These are phyloP conservation scores for rapeseed (Brassica napus) DNA, from an alignment of 345 rosid species.

Conservation along the genomic window DNA sequence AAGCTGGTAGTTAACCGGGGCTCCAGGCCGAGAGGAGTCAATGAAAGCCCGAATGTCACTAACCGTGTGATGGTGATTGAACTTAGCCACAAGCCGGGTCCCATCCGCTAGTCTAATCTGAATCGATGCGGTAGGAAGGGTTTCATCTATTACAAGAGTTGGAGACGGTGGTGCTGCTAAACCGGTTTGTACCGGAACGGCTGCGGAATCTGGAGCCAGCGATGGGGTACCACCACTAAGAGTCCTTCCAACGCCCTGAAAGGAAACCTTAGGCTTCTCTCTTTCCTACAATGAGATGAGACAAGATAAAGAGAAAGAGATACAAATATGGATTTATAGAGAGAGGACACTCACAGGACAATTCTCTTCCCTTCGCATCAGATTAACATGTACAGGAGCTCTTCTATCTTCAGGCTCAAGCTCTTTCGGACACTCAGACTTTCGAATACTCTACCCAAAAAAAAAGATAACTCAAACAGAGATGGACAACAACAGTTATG, in stretches of 20 bases:
- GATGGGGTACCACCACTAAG: conserved; percentile 49
- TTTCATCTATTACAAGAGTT: conserved; percentile 58
- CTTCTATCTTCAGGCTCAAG: conserved; percentile 92
- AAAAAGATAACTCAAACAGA: conserved; percentile 11
- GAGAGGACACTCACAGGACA: conserved; percentile 68
- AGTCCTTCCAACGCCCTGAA: conserved; percentile 94
- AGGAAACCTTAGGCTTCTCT: conserved; percentile 62
- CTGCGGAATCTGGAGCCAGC: conserved; percentile 22
- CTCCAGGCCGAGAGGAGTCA: conserved; percentile 73
- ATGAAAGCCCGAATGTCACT: conserved; percentile 64
- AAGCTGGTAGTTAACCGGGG: conserved; percentile 65
- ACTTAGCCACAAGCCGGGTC: conserved; percentile 62
- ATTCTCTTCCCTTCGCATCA: conserved; percentile 75
- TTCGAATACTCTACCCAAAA: conserved; percentile 72
- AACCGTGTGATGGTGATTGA: conserved; percentile 74
- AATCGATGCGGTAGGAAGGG: conserved; percentile 71
- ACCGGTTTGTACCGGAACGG: conserved; percentile 44
- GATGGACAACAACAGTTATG: not conserved
- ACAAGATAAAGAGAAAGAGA: not conserved
- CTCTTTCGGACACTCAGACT: conserved; percentile 97
- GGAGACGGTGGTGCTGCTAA: conserved; percentile 39
- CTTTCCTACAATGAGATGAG: conserved; percentile 57
- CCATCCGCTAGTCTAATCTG: conserved; percentile 93
- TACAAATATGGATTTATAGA: conserved; percentile 1
- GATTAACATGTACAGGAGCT: conserved; percentile 83